Conservation (phyloP, 768 basidiomycete species). For the Lentinula sp. region DNA sequence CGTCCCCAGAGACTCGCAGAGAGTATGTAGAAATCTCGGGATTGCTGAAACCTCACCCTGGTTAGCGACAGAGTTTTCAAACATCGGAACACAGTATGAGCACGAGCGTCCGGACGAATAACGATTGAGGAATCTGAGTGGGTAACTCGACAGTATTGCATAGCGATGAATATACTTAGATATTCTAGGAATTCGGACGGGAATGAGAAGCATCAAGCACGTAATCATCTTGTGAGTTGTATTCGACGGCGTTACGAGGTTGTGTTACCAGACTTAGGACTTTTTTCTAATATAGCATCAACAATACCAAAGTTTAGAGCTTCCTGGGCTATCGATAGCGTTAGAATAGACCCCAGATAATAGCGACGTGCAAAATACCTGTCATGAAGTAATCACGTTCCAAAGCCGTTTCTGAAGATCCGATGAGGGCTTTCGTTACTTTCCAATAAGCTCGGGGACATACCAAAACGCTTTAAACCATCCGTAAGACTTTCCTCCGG, state of each 20-base stretch:
- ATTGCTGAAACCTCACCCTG: too few species aligned
- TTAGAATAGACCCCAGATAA: slow-evolving; percentile 10
- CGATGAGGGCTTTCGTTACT: slow-evolving; percentile 10
- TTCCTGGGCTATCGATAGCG: slow-evolving; percentile 59
- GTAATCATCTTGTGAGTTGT: not conserved
- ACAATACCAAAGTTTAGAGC: slow-evolving; percentile 90
- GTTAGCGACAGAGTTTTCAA: too few species aligned
- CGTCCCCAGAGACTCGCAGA: too few species aligned
- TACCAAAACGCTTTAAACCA: slow-evolving; percentile 77
- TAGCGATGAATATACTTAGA: not conserved
- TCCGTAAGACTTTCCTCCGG: slow-evolving; percentile 56
- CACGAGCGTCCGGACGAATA: too few species aligned
- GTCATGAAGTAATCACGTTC: slow-evolving; percentile 98
- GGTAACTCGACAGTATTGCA: too few species aligned
- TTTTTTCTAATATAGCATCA: slow-evolving; percentile 82
- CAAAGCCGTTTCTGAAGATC: slow-evolving; percentile 66
- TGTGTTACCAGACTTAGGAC: slow-evolving; percentile 40
- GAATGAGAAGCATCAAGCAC: not conserved
- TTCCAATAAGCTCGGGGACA: slow-evolving; percentile 17
- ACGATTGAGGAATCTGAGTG: not conserved
- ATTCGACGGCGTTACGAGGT: not conserved
- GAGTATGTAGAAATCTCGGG: too few species aligned
- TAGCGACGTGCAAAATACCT: slow-evolving; percentile 21
- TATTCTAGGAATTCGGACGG: not conserved
- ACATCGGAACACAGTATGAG: too few species aligned